Evolutionary conservation across 768 basidiomycete genomes (phyloP), one percentile per base, ranked within the genome.

Genomic region (Floccularia luteovirens): DNA sequence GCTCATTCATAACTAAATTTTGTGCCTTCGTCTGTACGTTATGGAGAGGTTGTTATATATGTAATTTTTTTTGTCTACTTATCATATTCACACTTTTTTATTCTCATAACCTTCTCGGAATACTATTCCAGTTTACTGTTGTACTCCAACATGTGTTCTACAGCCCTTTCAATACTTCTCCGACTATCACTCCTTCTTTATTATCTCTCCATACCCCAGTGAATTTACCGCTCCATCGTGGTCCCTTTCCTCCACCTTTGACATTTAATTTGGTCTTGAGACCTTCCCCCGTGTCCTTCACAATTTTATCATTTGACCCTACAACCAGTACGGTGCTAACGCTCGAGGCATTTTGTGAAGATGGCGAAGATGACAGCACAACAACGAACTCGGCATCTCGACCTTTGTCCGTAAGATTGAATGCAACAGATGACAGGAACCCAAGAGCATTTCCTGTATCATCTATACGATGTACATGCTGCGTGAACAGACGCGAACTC

Each of bases 161-260:
- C 32, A 59, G 31, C 37, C 39, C 47, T n/a, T 41, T 46, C 16
- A 77, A 55, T 11, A 74, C 44, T 13, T 65, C 64, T 4, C 64
- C 58, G 3, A 77, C 59, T 1, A 48, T 33, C 6, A 44, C 50
- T 19, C 59, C 60, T 46, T 80, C 76, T 43, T 64, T 66, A 3
- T 45, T 58, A 13, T 62, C 66, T 49, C 70, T 72, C 81, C 81
- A 84, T 11, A 77, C 70, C 0, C 85, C 85, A 5, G 57, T 66
- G 41, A 69, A 72, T 55, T 88, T 82, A 7, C 87, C 86, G 45
- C 85, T 87, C 81, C 86, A 89, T 48, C 72, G 74, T 13, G 62
- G 48, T 1, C 83, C 86, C 51, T 82, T 87, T 3, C 87, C 85
- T 8, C 88, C 88, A 5, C 88, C 88, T 61, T 81, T 90, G 34